Base-by-base conservation (phyloP, 1,284 basidiomycete genomes). In the Puccinia triticina region DNA sequence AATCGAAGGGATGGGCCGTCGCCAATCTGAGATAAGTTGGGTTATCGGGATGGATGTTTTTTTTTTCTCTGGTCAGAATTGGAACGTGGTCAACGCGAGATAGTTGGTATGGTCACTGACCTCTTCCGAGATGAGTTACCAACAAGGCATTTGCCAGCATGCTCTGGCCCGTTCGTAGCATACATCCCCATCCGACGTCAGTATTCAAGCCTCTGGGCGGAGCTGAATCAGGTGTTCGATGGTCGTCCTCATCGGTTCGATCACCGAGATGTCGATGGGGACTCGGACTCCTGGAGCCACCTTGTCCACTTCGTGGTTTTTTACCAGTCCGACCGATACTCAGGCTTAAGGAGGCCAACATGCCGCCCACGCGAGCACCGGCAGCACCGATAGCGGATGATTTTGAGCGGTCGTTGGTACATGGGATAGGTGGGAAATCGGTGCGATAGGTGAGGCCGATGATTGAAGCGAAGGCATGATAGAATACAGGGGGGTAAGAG, bases 141-240 rank as follows among this genome's bases (percentile, higher is more conserved):
- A 96, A 87, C 32, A 98, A 88, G 0, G 95, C 92, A 85, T 96
- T 98, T 5, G 95, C 96, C 23, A 99, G 89, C 83, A 99, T 86
- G 85, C 93, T 94, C 88, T 98, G 96, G 0, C 95, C 96, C 0
- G 96, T 98, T 34, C 96, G 89, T 40, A 98, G 88, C 96, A 99
- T 98, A 87, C 96, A 99, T 0, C 96, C 96, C 96, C 96, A 99
- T 0, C 96, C 96, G 0, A 94, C 90, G 88, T 99, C 96, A 84
- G 91, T 93, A n/a, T 92, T 94, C 90, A 94, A 92, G 0, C 92
- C 93, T 85, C 92, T 92, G 12, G 32, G 46, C 37, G 37, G 32
- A 48, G 46, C 53, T 29, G 50, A 69, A 43, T 67, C n/a, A n/a
- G 67, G 40, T 23, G 66, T n/a, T 40, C 29, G 34, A 32, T n/a